A percentile compares a stretch with the other conserved stretches of the same genome.
Conservation (phyloP, 495 filamentous ascomycete species). For the Saxispiralis lemnorum region DNA sequence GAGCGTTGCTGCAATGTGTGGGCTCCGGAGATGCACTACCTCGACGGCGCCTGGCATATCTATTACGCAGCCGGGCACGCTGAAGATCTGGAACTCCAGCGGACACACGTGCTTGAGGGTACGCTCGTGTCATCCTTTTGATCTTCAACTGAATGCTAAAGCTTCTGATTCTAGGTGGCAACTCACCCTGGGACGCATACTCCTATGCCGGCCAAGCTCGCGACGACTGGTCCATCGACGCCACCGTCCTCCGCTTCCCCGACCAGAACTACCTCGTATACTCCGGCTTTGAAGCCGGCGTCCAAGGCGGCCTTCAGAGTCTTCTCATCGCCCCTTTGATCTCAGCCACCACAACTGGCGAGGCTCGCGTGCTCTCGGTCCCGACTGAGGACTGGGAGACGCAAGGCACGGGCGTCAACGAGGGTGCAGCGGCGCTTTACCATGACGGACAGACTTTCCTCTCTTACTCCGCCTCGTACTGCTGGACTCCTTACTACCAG, state of each 20-base stretch:
- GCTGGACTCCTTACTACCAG: constrained; percentile 35
- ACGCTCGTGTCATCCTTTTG: background rate
- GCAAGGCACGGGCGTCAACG: constrained; percentile 35
- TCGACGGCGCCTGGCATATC: constrained; percentile 33
- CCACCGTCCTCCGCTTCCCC: constrained; percentile 24
- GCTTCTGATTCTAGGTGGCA: constrained; percentile 27
- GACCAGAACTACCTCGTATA: constrained; percentile 29
- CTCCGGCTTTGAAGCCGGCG: constrained; percentile 27
- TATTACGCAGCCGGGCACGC: constrained; percentile 22
- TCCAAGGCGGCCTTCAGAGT: constrained; percentile 23
- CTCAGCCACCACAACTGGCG: constrained; percentile 20
- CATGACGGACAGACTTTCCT: constrained; percentile 32
- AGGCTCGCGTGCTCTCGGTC: constrained; percentile 25
- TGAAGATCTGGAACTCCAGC: constrained; percentile 16
- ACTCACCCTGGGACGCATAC: constrained; percentile 27
- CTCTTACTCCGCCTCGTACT: constrained; percentile 34
- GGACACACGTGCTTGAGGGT: constrained; percentile 15
- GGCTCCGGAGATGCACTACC: constrained; percentile 37
- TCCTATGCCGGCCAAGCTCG: constrained; percentile 25
- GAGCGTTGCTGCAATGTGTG: constrained; percentile 35
- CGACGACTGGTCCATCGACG: constrained; percentile 33
- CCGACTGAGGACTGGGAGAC: constrained; percentile 32
- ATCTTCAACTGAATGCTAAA: background rate
- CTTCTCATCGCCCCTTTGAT: constrained; percentile 29
- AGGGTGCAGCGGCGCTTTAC: constrained; percentile 34